Base-by-base conservation (phyloP, 2,329 filamentous ascomycete species). In the Fusarium devonianum region DNA sequence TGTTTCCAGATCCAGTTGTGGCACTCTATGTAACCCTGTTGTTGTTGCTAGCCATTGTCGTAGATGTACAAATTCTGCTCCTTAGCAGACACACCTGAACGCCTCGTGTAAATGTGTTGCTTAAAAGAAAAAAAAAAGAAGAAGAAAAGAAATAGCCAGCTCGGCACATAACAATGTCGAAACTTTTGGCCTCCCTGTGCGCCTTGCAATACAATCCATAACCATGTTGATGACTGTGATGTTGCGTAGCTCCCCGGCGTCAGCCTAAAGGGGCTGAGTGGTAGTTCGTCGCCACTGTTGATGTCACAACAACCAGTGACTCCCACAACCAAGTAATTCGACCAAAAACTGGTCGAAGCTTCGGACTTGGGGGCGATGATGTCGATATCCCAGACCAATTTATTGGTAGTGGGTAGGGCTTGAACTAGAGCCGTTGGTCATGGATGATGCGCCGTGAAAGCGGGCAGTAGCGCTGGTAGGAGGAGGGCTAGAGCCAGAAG, bases 401-500 rank as follows among this genome's bases (percentile, higher is more conserved):
- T 44, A 54, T 42, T 47, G 43, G 32, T 60, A 58, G 21, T 41
- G 28, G 7, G 63, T 52, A 7, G 58, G 56, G 29, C 49, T 55
- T 5, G 43, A 39, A 49, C 46, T 43, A 19, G 55, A 36, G 12
- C 71, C 71, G 33, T 73, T 73, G 37, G 65, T 62, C 52, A 60
- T 54, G 9, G 62, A 34, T 18, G 62, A 45, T 2, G 60, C 53
- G 11, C 23, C 51, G 10, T 47, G 37, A 10, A 56, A 45, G 9
- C 38, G 34, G 26, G 56, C 39, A 35, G 57, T 49, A 33, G 57
- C 41, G 32, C 45, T 50, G 30, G 30, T 23, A 14, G 56, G 40
- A 21, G 56, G 34, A 8, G 53, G 48, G 22, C 50, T 53, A 18
- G 65, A 62, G 2, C 78, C 75, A 9, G 76, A 75, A 4, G 76